Evolutionary conservation across 768 basidiomycete species (phyloP), one percentile per base, ranked within the genome.

Genomic region (Lenzites betulinus): DNA sequence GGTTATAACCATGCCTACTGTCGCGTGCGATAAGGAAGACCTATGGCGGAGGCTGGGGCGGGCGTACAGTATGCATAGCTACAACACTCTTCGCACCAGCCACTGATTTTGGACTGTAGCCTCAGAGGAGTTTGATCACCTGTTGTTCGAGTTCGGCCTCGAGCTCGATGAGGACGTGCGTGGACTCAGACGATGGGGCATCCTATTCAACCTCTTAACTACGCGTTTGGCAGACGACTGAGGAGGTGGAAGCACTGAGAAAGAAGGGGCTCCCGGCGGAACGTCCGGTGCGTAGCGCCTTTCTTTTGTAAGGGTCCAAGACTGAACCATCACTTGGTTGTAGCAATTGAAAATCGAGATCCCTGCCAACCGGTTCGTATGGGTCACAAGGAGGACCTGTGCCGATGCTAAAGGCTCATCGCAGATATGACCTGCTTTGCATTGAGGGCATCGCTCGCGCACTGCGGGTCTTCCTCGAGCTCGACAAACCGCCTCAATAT

Each of bases 271-370:
- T 93, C 58, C 91, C 93, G 49, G 83, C 90, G 30, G 92, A 92
- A 69, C 87, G 90, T 66, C 92, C 93, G 18, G 92, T 93, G 68
- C 68, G 83, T 71, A 28, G 44, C 28, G 20, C 26, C 41, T 41
- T 35, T 42, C 62, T 33, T 28, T 33, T 49, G 20, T 18, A 25
- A 26, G 36, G 20, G 39, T 15, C 42, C 33, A 54, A 2, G 38
- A 54, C 49, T 65, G 35, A 59, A 58, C 44, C 68, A 64, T 58
- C 54, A 18, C 9, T 12, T 13, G 18, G 13, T 35, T 38, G 18
- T 69, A 98, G 88, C 93, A 97, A 92, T 79, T 99, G 68, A 99
- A 98, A 82, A 97, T 99, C 68, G 97, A 99, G 75, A 84, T 98
- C 44, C 95, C 97, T 46, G 97, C 97, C n/a, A 99, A 99, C 74